These are phyloP conservation scores for Canavalia gladiata DNA, from an alignment of 306 rosid genomes.

Conservation along the genomic window DNA sequence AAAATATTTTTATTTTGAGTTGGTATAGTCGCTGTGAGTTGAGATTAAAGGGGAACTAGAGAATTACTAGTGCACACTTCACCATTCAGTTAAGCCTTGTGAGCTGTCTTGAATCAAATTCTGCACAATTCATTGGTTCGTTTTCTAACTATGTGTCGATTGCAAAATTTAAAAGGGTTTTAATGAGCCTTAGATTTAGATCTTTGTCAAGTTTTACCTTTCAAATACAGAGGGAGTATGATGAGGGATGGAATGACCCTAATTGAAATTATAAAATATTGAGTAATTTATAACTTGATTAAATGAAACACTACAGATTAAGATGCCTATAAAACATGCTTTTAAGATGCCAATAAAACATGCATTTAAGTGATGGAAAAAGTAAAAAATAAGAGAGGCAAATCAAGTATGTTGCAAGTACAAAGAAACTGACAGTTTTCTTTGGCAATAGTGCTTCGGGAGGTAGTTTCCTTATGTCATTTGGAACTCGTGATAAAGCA, in stretches of 20 bases:
- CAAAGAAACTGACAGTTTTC: not conserved
- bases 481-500: conserved; percentile 2
- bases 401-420: not conserved
- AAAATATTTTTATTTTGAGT: no score
- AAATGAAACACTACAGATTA: not conserved
- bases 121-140: not conserved
- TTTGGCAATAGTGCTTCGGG: not conserved
- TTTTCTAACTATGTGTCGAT: conserved; percentile 74
- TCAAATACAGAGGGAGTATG: not conserved
- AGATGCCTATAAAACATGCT: not conserved
- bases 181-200: conserved; percentile 87
- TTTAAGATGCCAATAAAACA: not conserved
- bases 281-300: conserved; percentile 14
- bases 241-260: not conserved
- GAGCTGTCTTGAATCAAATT: no score
- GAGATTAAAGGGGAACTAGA: no score
- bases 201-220: conserved; percentile 67
- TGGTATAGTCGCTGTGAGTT: no score
- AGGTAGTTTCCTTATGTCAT: not conserved
- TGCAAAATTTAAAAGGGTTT: conserved; percentile 75
- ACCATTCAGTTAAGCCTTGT: no score
- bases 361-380: not conserved
- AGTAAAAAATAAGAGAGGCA: not conserved
- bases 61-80: no score
- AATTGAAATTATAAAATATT: conserved; percentile 5